phyloP scores from a whole-genome alignment of 306 rosid genomes.

The Ammopiptanthus mongolicus region DNA sequence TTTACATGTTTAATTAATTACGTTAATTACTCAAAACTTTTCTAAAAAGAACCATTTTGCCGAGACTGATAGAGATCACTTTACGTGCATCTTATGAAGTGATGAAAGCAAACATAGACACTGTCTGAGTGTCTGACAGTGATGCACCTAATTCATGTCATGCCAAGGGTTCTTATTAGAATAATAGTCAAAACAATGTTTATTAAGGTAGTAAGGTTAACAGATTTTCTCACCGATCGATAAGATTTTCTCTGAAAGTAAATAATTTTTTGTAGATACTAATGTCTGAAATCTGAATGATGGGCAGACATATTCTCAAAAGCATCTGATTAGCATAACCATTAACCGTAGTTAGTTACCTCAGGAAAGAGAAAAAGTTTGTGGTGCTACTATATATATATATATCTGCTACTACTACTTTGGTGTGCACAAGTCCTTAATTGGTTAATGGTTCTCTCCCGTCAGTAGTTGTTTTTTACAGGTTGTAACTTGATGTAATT shows the following conservation, averaged over 20 bases:
- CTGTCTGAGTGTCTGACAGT: slow-evolving; percentile 17
- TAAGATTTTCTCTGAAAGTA: slow-evolving; percentile 24
- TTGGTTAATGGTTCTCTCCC: too few species aligned
- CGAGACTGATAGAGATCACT: slow-evolving; percentile 4
- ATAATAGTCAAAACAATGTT: slow-evolving; percentile 23
- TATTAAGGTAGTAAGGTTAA: slow-evolving; percentile 16
- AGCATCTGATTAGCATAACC: not conserved
- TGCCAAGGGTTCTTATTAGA: slow-evolving; percentile 26
- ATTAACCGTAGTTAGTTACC: not conserved
- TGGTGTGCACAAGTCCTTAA: too few species aligned
- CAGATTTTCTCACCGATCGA: slow-evolving; percentile 34
- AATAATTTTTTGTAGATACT: not conserved
- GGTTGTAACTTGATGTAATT: too few species aligned
- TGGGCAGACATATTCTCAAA: slow-evolving; percentile 17
- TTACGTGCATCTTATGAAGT: slow-evolving; percentile 16
- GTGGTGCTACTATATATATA: too few species aligned
- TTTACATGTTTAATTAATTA: slow-evolving; percentile 20
- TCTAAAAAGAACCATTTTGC: slow-evolving; percentile 28
- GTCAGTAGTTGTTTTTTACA: too few species aligned
- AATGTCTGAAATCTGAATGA: slow-evolving; percentile 1
- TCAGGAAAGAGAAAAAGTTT: too few species aligned
- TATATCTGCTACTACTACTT: too few species aligned
- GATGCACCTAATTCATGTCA: slow-evolving; percentile 25
- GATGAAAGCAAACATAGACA: slow-evolving; percentile 19
- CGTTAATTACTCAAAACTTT: slow-evolving; percentile 20